phyloP scores from a whole-genome alignment of 176 grass and related monocot species.

The Carex myosuroides region DNA sequence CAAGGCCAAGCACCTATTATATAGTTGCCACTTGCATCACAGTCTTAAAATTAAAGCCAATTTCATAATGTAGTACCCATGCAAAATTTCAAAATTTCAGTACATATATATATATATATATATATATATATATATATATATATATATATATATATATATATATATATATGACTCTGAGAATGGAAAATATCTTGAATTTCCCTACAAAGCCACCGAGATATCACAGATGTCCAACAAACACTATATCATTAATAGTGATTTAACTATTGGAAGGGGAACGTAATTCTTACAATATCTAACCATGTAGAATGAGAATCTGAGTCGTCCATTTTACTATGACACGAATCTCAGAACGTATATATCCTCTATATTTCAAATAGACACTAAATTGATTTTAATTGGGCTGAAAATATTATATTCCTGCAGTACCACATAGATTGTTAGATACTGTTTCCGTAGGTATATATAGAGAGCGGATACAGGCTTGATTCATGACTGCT shows the following conservation, averaged over 20 bases:
- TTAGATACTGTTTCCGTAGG: no score
- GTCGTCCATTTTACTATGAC: no score
- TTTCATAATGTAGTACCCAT: background rate
- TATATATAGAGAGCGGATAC: background rate
- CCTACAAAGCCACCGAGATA: background rate
- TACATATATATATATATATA: background rate
- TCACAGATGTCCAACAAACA: background rate
- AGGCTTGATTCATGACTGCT: background rate
- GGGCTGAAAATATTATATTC: no score
- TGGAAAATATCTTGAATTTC: background rate
- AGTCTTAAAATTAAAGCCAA: background rate
- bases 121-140: background rate
- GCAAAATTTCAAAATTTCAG: background rate
- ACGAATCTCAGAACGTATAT: no score
- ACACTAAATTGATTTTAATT: no score
- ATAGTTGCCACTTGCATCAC: background rate
- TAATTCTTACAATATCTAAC: no score
- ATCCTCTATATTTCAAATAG: no score
- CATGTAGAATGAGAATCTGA: no score
- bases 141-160: no score
- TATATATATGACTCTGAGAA: background rate
- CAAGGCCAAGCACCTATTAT: background rate
- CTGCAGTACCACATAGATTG: no score
- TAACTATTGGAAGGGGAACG: no score
- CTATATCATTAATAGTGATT: no score